Evolutionary conservation across 192 early-diverging fungal genomes (phyloP), one percentile per base, ranked within the genome.

Genomic region (Podila epicladia): DNA sequence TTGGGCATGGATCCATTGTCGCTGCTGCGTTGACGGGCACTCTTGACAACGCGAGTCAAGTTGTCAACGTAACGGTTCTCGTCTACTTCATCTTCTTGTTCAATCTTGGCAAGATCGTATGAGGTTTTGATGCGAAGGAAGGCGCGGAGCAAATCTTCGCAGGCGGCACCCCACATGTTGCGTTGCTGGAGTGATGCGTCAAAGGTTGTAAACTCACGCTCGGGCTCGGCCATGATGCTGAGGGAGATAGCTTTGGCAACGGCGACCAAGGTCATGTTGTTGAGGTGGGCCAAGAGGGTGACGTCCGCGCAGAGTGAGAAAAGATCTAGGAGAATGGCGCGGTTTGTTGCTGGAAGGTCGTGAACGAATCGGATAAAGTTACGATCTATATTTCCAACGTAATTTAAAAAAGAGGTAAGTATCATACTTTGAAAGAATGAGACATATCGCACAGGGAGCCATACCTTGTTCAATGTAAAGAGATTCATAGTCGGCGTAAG

Each of bases 271-370:
- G 70, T 80, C 77, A 80, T 80, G 29, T 68, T 64, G 57, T 80
- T 80, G 20, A 80, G 71, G 38, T 80, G 71, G 24, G 71, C 71
- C 19, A 80, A 58, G 24, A 80, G 45, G 1, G 71, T 72, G 6
- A 80, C 77, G 57, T 80, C 77, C 15, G 77, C 77, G 37, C 77
- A 80, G 58, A 80, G 77, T 1, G 77, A 80, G 31, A 80, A 80
- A 28, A 80, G 77, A 41, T 80, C 77, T 20, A 73, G 77, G 2
- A 80, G 62, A n/a, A 80, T 80, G 32, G 77, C 53, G 26, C 77
- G 71, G 58, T 73, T 72, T 53, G 66, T 80, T 11, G 71, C 58
- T 15, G 70, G 70, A 2, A 80, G 66, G 48, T 73, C 71, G 4
- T 53, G 62, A 24, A 67, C 62, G 45, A 80, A 80, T 26, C 28